Evolutionary conservation across 768 basidiomycete genomes (phyloP).

Genomic region (Tricholoma sp.): DNA sequence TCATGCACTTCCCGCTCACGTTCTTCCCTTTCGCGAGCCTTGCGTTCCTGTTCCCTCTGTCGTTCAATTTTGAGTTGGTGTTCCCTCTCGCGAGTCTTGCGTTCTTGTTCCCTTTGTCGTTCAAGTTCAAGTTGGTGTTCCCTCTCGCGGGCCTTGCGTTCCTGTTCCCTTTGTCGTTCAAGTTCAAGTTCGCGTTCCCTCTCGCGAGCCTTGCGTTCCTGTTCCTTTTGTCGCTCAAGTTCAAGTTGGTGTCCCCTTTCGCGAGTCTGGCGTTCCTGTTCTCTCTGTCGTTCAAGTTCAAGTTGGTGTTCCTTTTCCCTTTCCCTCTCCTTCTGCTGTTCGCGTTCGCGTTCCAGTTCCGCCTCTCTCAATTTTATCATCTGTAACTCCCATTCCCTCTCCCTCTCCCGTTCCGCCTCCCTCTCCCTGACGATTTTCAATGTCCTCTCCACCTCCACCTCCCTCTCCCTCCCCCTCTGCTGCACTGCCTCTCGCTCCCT

Average conservation of each 20-base stretch:
- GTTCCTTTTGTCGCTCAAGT: too few species aligned
- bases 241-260: too few species aligned
- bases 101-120: slow-evolving; percentile 2
- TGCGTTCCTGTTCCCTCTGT: slow-evolving; percentile 2
- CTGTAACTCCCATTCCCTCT: slow-evolving; percentile 13
- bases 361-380: slow-evolving; percentile 14
- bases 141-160: background rate
- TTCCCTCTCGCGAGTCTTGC: background rate
- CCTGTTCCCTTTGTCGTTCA: slow-evolving; percentile 1
- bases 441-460: slow-evolving; percentile 4
- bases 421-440: too few species aligned
- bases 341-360: too few species aligned
- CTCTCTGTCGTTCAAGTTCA: too few species aligned
- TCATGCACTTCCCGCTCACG: slow-evolving; percentile 4
- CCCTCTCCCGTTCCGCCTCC: background rate
- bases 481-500: background rate
- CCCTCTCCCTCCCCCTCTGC: background rate
- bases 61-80: background rate
- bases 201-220: background rate
- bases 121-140: background rate
- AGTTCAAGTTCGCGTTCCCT: background rate
- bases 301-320: slow-evolving; percentile 7
- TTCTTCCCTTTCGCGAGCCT: background rate
- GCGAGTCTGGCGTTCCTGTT: too few species aligned
- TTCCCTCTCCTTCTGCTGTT: slow-evolving; percentile 11